These are phyloP conservation scores for Pulveroboletus sp. DNA, from an alignment of 768 basidiomycete species.

Conservation along the genomic window DNA sequence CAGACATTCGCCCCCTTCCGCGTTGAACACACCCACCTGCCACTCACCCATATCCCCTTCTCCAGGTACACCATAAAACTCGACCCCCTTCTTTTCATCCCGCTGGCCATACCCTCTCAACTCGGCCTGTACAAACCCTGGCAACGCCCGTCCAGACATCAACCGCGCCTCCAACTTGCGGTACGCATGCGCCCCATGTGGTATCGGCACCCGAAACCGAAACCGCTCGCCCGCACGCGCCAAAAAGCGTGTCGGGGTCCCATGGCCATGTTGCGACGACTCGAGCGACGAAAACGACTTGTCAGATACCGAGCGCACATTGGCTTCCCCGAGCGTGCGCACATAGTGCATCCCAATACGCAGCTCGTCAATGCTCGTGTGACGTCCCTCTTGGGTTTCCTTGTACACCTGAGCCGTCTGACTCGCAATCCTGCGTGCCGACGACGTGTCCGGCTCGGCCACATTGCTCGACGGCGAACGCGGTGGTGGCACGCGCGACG, in stretches of 20 bases:
- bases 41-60: conserved; percentile 52
- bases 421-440: conserved; percentile 49
- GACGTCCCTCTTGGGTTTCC: conserved; percentile 32
- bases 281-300: conserved; percentile 62
- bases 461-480: conserved; percentile 35
- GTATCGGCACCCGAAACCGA: conserved; percentile 52
- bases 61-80: conserved; percentile 54
- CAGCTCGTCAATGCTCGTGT: conserved; percentile 59
- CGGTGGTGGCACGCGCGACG: conserved; percentile 64
- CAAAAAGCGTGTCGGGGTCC: conserved; percentile 38
- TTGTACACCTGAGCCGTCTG: conserved; percentile 63
- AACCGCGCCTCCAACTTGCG: conserved; percentile 47
- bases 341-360: conserved; percentile 70
- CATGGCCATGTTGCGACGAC: conserved; percentile 47
- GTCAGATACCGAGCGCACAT: conserved; percentile 33
- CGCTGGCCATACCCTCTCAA: conserved; percentile 36
- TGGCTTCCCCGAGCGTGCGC: conserved; percentile 57
- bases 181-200: conserved; percentile 21
- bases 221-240: conserved; percentile 58
- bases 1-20: conserved; percentile 48
- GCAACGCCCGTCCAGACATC: conserved; percentile 51
- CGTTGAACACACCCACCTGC: conserved; percentile 53
- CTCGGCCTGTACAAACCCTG: conserved; percentile 55
- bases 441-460: conserved; percentile 19
- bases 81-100: conserved; percentile 47